Evolutionary conservation across 2,329 filamentous ascomycete species (phyloP).

Genomic region (Sarocladiaceae sp.): DNA sequence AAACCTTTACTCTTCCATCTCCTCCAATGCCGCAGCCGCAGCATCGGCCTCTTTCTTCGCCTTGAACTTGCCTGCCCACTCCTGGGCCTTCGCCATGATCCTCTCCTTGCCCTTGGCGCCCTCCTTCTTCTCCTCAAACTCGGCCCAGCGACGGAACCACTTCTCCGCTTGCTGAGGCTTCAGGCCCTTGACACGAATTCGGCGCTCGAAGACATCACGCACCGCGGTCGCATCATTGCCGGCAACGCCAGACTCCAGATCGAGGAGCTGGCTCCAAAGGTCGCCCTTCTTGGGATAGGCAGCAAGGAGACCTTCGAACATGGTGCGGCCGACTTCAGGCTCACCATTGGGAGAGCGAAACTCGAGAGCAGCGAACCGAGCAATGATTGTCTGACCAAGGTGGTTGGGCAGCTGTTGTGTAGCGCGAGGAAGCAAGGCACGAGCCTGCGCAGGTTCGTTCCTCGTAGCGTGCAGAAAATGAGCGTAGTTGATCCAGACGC

Average conservation of each 20-base stretch:
- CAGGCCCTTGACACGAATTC: slow-evolving; percentile 62
- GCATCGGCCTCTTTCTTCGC: slow-evolving; percentile 36
- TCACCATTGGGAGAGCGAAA: slow-evolving; percentile 81
- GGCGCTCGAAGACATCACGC: slow-evolving; percentile 77
- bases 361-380: slow-evolving; percentile 87
- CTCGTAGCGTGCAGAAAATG: slow-evolving; percentile 80
- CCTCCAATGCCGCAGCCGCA: slow-evolving; percentile 27
- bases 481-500: slow-evolving; percentile 92
- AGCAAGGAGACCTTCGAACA: slow-evolving; percentile 83
- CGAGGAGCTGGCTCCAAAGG: slow-evolving; percentile 87
- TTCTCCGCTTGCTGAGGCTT: slow-evolving; percentile 80
- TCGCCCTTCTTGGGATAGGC: slow-evolving; percentile 87
- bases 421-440: slow-evolving; percentile 75
- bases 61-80: slow-evolving; percentile 58
- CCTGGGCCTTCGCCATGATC: slow-evolving; percentile 66
- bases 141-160: slow-evolving; percentile 89
- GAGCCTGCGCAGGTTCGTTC: slow-evolving; percentile 66
- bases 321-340: slow-evolving; percentile 85
- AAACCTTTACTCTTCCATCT: slow-evolving; percentile 26
- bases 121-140: slow-evolving; percentile 74
- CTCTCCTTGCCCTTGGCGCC: slow-evolving; percentile 64
- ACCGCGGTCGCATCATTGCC: slow-evolving; percentile 48
- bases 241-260: slow-evolving; percentile 69
- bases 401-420: slow-evolving; percentile 73
- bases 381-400: slow-evolving; percentile 65